A percentile compares a stretch with the other conserved stretches of the same genome.
phyloP scores from a whole-genome alignment of 2,329 filamentous ascomycete genomes.

The Ambrosiella xylebori region DNA sequence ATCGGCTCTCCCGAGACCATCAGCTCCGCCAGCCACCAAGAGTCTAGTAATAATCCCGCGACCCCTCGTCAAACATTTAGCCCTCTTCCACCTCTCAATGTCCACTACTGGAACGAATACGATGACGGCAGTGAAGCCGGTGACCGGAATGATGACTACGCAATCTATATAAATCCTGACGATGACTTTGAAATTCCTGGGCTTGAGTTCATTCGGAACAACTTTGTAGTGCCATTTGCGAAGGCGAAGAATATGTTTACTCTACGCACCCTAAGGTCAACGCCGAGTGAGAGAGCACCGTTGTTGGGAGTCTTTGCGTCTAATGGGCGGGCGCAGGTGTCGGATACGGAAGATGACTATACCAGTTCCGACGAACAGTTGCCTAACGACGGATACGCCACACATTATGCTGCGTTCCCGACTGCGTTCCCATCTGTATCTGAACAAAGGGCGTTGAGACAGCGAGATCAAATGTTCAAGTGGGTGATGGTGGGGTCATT shows the following conservation, averaged over 20 bases:
- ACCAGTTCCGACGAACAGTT: constrained; percentile 33
- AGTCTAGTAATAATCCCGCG: constrained; percentile 17
- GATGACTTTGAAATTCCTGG: constrained; percentile 43
- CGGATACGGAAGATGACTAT: constrained; percentile 23
- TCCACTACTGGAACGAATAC: constrained; percentile 72
- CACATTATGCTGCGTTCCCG: constrained; percentile 34
- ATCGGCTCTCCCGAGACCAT: constrained; percentile 23
- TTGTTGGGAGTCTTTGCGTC: constrained; percentile 16
- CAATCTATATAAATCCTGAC: constrained; percentile 59
- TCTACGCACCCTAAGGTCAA: constrained; percentile 1
- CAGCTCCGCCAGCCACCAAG: constrained; percentile 15
- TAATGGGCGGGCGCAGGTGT: neutral
- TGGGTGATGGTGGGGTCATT: constrained; percentile 38
- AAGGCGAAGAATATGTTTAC: constrained; percentile 35
- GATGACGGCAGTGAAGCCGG: constrained; percentile 58
- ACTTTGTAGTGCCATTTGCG: constrained; percentile 32
- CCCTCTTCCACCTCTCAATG: constrained; percentile 3
- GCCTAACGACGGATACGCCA: constrained; percentile 31
- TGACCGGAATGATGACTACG: constrained; percentile 44
- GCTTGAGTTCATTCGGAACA: constrained; percentile 38
- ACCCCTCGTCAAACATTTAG: constrained; percentile 10
- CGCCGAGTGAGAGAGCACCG: constrained; percentile 16
- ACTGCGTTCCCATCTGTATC: constrained; percentile 31
- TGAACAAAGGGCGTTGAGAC: constrained; percentile 31
- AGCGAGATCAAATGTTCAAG: constrained; percentile 38